Base-by-base conservation (phyloP, 139 green algal species). In the Asterochloris erici region DNA sequence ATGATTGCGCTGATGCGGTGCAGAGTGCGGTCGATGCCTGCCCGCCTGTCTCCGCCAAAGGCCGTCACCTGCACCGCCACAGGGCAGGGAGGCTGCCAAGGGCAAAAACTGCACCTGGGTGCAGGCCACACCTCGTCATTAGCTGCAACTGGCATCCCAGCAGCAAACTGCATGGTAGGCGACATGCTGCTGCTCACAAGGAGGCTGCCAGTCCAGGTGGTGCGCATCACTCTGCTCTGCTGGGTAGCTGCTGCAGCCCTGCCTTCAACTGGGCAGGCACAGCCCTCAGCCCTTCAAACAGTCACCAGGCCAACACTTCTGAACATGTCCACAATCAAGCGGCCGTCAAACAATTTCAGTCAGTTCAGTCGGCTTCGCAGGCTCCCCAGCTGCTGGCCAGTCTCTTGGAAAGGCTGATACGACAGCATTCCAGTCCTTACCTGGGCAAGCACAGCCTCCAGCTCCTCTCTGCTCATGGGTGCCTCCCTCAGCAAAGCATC, bases 11-110 rank as follows among this genome's bases (percentile, higher is more conserved):
- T 94, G 86, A 99, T 96, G 83, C 95, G 92, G 87, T 98, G 95
- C 84, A 98, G 88, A 47, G 95, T 98, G 66, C 93, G 84, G 81
- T 98, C 92, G 69, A 99, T 97, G 66, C 96, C 96, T 13, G 96
- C 94, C 24, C 94, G 89, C 80, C 98, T 98, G 91, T 99, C 96
- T 0, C 80, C 90, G 23, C 93, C 94, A 87, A 99, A 98, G 14
- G 94, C 91, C 9, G 93, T 94, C 0, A 94, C 88, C 87, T 93
- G 85, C 76, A 84, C 19, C 64, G 38, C 54, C 74, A 82, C 63
- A 17, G 38, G 70, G 14, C 14, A 76, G 23, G 70, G 19, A 71
- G 21, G 19, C 17, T 71, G 66, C 66, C 21, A 26, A 4, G 66
- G 19, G 19, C 66, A 71, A 24, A 1, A 21, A 26, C 17, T 26